Base-by-base conservation (phyloP, 257 asterid genomes). In the Fraxinus cuspidata region DNA sequence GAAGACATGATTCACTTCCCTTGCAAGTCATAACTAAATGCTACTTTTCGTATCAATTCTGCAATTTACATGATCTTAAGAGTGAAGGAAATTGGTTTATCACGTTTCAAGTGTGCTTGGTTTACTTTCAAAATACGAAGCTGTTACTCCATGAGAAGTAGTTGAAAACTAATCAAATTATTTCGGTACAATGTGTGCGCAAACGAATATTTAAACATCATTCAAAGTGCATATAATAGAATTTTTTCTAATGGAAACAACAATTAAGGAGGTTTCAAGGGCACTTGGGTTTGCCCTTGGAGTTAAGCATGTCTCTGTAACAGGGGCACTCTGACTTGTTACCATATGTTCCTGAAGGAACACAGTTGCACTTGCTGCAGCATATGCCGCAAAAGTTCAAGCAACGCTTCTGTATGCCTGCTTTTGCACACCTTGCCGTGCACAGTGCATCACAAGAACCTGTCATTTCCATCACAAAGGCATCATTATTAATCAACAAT, bases 301-400 rank as follows among this genome's bases (percentile, higher is more conserved):
- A 38, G 82, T 79, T 85, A 28, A 87, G 31, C 84, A 83, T 81
- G 70, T 83, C 84, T 70, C 86, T 79, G 77, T 87, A 85, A 72
- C 91, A 85, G 0, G 88, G 88, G 72, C 89, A 87, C 77, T 87
- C 88, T 0, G 86, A 81, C 68, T 83, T 87, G 83, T 87, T 85
- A 15, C 89, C 91, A 29, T 79, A 83, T 0, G 87, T 87, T n/a
- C 91, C 89, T 1, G 86, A 83, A 31, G 91, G 91, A 44, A 87
- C 86, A 74, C 90, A 87, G 3, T 72, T 38, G 79, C 90, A 87
- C 60, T 81, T 81, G 67, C 19, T 44, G 77, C 86, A 87, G 85
- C 87, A 87, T 21, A 44, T 44, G 19, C 53, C 49, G 76, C 89
- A 88, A 72, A 80, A 82, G 9, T 67, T 78, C 28, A 84, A 73